Evolutionary conservation across 495 filamentous ascomycete species (phyloP), one percentile per base, ranked within the genome.

Genomic region (Penicillium paradoxum): DNA sequence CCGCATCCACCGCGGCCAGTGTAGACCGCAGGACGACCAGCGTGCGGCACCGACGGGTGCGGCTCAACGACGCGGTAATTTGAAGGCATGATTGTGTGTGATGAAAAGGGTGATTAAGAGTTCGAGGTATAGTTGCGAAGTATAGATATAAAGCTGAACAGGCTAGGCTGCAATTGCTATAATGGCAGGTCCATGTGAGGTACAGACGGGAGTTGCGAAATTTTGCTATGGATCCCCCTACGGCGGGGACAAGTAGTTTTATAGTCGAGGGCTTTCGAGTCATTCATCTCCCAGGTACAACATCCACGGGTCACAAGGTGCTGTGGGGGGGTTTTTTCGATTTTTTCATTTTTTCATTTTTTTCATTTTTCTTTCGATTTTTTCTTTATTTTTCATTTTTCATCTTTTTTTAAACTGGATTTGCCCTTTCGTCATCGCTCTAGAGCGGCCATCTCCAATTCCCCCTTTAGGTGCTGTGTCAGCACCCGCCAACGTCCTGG

Each of bases 1-100:
- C 92, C 92, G 14, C 85, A 87, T 36, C 91, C 92, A 57, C 92
- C 92, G 29, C 91, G 89, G 63, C 91, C 91, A 18, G 84, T 81
- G 76, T 90, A 84, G 57, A 85, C 76, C 51, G 72, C 73, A 22
- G 71, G 72, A 69, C 83, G 85, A 58, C 73, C 72, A 68, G 78
- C 75, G 60, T 79, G 69, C 49, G 79, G 77, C 54, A 88, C 75
- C 57, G 85, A 84, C 27, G 89, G 89, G 76, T 90, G 85, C 45
- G 89, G 88, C 71, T 95, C 88, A 70, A 84, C 80, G 76, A 92
- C 80, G 61, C 79, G 79, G 82, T 85, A 88, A 63, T 73, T 69
- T 57, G 60, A 50, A 48, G 65, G 49, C 53, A 64, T 67, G 50
- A n/a, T 59, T 62, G 41, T 33, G 19, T 42, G 24, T 24, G 13